Evolutionary conservation across 2,329 filamentous ascomycete species (phyloP).

Genomic region (Colletotrichum graminicola): DNA sequence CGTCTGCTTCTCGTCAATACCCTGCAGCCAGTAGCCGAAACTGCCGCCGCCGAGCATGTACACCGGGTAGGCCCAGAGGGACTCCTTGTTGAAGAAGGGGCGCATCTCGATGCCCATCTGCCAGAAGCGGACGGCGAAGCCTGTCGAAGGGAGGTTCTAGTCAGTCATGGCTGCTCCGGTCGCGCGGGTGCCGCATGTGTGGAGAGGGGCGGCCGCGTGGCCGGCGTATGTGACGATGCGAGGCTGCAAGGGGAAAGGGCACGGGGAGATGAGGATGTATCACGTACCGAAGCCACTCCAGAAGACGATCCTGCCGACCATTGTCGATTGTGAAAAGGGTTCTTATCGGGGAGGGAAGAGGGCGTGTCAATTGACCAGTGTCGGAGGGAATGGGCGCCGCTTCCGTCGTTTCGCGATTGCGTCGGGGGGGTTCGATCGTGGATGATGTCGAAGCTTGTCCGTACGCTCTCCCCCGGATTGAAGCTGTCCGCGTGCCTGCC

Average conservation of each 20-base stretch:
- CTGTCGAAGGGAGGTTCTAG: slow-evolving; percentile 61
- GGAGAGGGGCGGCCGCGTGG: slow-evolving; percentile 6
- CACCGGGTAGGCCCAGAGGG: slow-evolving; percentile 91
- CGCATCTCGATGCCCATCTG: slow-evolving; percentile 99
- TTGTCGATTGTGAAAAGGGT: slow-evolving; percentile 51
- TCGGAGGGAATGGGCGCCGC: slow-evolving; percentile 19
- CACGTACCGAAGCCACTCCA: slow-evolving; percentile 91
- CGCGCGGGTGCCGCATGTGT: slow-evolving; percentile 30
- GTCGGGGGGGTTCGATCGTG: slow-evolving; percentile 18
- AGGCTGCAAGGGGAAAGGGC: not conserved
- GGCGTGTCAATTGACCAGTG: slow-evolving; percentile 22
- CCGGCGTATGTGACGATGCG: not conserved
- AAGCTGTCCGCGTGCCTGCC: slow-evolving; percentile 24
- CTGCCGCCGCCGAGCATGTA: slow-evolving; percentile 88
- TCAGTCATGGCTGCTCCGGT: not conserved
- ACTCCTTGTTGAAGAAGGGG: slow-evolving; percentile 86
- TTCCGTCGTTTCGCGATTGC: slow-evolving; percentile 31
- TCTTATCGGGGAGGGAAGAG: slow-evolving; percentile 5
- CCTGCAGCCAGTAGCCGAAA: slow-evolving; percentile 97
- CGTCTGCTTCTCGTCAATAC: slow-evolving; percentile 86
- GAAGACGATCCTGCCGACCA: slow-evolving; percentile 79
- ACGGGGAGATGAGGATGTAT: slow-evolving; percentile 35
- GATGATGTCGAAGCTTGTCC: slow-evolving; percentile 37
- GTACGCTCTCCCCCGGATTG: slow-evolving; percentile 1
- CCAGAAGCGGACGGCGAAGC: slow-evolving; percentile 92